phyloP scores from a whole-genome alignment of 1,139 yeast species.

The Maudiozyma humilis region DNA sequence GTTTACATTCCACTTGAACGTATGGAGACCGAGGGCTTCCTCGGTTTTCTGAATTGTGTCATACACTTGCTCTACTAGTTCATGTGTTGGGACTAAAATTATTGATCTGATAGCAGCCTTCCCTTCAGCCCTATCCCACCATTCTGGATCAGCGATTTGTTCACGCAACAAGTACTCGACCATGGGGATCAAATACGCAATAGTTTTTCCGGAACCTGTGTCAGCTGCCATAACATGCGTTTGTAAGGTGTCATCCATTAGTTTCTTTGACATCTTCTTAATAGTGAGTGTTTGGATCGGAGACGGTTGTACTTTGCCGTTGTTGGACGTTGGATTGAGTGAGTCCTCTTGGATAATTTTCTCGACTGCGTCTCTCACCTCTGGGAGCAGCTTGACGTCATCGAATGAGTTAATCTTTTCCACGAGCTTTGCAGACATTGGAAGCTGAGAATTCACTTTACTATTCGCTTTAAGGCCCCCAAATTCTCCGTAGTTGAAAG shows the following conservation, averaged over 20 bases:
- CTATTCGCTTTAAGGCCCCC: conserved; percentile 24
- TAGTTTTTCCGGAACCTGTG: conserved; percentile 93
- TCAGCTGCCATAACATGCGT: conserved; percentile 85
- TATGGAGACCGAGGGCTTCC: conserved; percentile 36
- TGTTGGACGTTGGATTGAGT: conserved; percentile 15
- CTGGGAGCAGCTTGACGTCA: conserved; percentile 57
- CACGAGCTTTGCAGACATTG: conserved; percentile 23
- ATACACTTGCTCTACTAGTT: conserved; percentile 74
- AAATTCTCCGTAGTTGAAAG: conserved; percentile 15
- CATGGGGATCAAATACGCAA: conserved; percentile 78
- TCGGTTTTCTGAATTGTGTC: conserved; percentile 41
- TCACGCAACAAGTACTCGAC: conserved; percentile 60
- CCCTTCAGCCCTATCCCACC: conserved; percentile 31
- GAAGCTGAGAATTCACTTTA: conserved; percentile 7
- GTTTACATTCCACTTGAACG: conserved; percentile 51
- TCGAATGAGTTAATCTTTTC: conserved; percentile 52
- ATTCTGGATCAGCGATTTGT: conserved; percentile 32
- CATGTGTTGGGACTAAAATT: conserved; percentile 80
- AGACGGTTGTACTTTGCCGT: conserved; percentile 42
- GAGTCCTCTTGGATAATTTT: conserved; percentile 47
- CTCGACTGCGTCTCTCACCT: conserved; percentile 54
- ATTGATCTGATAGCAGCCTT: conserved; percentile 55
- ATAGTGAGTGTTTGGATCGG: conserved; percentile 56
- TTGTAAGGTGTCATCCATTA: conserved; percentile 40
- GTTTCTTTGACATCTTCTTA: conserved; percentile 37